Percentiles rank a stretch among this genome's conserved stretches.
These are phyloP conservation scores for Globisporangium barbulae DNA, from an alignment of 352 stramenopile species.

Conservation along the genomic window DNA sequence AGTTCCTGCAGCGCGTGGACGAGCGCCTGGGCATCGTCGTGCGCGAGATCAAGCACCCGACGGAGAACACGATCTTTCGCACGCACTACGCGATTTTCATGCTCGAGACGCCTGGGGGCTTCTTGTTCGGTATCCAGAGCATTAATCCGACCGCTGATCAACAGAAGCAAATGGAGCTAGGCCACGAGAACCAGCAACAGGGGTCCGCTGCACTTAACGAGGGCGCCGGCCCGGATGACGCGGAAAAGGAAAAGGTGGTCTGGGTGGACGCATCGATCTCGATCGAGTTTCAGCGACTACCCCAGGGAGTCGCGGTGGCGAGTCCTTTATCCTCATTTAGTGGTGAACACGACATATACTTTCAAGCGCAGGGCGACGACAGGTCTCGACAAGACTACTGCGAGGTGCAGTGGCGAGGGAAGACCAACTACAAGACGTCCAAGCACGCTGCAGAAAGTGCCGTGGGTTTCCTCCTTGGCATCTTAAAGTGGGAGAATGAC, in stretches of 20 bases:
- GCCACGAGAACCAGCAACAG: not conserved
- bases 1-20: conserved; percentile 33
- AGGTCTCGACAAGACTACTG: conserved; percentile 15
- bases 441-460: conserved; percentile 23
- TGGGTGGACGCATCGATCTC: conserved; percentile 32
- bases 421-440: conserved; percentile 23
- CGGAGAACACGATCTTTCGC: conserved; percentile 32
- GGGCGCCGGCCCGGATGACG: not conserved
- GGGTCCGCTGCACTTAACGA: not conserved
- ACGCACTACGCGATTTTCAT: conserved; percentile 33
- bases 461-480: conserved; percentile 17
- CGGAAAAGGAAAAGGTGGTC: conserved; percentile 19
- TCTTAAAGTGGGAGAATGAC: conserved; percentile 21
- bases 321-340: not conserved
- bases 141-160: conserved; percentile 28
- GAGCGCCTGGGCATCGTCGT: conserved; percentile 27
- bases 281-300: conserved; percentile 26
- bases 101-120: conserved; percentile 18
- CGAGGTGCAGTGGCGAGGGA: conserved; percentile 20
- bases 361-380: not conserved
- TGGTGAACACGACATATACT: too few species aligned
- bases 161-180: conserved; percentile 1
- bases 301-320: not conserved
- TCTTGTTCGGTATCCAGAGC: conserved; percentile 30
- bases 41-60: conserved; percentile 30